A percentile compares a stretch with the other conserved stretches of the same genome.
Evolutionary conservation across 768 basidiomycete genomes (phyloP).

Genomic region (Cyclocybe aegerita): DNA sequence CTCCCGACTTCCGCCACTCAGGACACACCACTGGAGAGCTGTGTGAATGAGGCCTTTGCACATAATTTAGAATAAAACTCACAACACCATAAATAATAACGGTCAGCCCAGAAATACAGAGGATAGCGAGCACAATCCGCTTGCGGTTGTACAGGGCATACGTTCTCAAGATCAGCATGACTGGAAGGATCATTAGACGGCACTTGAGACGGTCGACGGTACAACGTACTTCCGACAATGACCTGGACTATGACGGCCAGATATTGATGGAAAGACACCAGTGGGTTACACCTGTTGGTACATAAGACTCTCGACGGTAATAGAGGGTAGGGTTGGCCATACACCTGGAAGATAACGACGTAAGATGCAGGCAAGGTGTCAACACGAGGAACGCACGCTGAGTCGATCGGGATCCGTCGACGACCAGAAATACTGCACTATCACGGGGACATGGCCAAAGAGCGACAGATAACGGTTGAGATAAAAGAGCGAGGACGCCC

Average conservation of each 20-base stretch:
- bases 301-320: neutral
- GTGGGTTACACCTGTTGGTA: conserved; percentile 21
- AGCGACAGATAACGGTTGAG: conserved; percentile 43
- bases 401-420: conserved; percentile 21
- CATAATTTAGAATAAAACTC: conserved; percentile 5
- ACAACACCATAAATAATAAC: conserved; percentile 28
- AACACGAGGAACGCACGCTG: conserved; percentile 16
- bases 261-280: conserved; percentile 28
- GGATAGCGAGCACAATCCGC: conserved; percentile 23
- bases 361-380: neutral
- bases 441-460: conserved; percentile 36
- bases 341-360: conserved; percentile 3
- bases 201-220: neutral
- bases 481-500: conserved; percentile 39
- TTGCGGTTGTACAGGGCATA: conserved; percentile 39
- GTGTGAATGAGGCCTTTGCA: neutral
- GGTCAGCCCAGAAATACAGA: conserved; percentile 21
- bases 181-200: conserved; percentile 14
- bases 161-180: conserved; percentile 37
- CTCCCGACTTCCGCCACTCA: conserved; percentile 3
- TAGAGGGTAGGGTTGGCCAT: neutral
- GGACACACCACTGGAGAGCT: conserved; percentile 22
- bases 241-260: conserved; percentile 33
- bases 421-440: conserved; percentile 31
- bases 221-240: conserved; percentile 34